phyloP scores from a whole-genome alignment of 2,329 filamentous ascomycete genomes.

The Venturia pyrina region DNA sequence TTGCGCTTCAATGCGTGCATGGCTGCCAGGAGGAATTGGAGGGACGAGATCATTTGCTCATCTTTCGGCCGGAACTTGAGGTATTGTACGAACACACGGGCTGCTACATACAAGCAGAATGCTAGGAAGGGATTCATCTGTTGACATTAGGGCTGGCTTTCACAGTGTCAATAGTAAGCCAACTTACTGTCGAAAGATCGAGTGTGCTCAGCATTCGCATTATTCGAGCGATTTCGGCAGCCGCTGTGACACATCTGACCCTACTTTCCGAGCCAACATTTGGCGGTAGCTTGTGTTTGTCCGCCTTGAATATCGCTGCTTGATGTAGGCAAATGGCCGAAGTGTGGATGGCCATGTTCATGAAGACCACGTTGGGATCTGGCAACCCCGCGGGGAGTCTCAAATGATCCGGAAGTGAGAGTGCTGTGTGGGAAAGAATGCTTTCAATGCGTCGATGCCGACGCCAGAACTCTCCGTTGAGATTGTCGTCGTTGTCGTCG shows the following conservation, averaged over 20 bases:
- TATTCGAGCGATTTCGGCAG: constrained; percentile 85
- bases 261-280: constrained; percentile 84
- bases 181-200: constrained; percentile 68
- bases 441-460: constrained; percentile 84
- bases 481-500: constrained; percentile 73
- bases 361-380: constrained; percentile 80
- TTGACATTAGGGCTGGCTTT: constrained; percentile 16
- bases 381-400: constrained; percentile 66
- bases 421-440: constrained; percentile 75
- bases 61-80: constrained; percentile 90
- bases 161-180: constrained; percentile 6
- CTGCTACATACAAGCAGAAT: constrained; percentile 92
- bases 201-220: constrained; percentile 93
- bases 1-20: constrained; percentile 83
- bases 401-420: constrained; percentile 70
- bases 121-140: constrained; percentile 94
- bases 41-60: constrained; percentile 62
- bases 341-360: constrained; percentile 95
- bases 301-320: constrained; percentile 93
- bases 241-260: constrained; percentile 82
- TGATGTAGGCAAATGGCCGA: constrained; percentile 97
- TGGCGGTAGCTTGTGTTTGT: constrained; percentile 69
- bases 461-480: constrained; percentile 94
- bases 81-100: constrained; percentile 90
- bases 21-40: constrained; percentile 83